Evolutionary conservation across 805 yeast genomes (phyloP).

Genomic region (Yarrowia bubula): DNA sequence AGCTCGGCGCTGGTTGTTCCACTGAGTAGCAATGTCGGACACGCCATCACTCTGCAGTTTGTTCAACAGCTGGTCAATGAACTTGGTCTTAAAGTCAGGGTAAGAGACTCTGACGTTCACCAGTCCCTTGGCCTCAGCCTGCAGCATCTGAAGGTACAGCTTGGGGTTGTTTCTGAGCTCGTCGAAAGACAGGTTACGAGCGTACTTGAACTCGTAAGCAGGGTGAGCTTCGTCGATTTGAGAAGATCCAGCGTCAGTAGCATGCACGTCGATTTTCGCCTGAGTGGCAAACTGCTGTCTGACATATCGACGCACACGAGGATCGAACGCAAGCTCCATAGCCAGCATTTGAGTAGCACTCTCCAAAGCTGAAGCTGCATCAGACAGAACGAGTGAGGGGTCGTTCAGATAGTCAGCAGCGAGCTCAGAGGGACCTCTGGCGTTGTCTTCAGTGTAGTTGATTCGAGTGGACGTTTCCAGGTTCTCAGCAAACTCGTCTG

Average conservation of each 20-base stretch:
- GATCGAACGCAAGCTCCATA: slow-evolving; percentile 76
- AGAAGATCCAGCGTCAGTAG: slow-evolving; percentile 79
- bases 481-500: slow-evolving; percentile 80
- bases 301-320: slow-evolving; percentile 66
- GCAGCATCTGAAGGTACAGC: slow-evolving; percentile 80
- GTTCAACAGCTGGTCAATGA: slow-evolving; percentile 43
- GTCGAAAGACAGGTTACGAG: slow-evolving; percentile 73
- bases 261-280: slow-evolving; percentile 66
- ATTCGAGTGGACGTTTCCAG: slow-evolving; percentile 64
- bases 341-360: slow-evolving; percentile 75
- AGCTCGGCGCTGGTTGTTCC: slow-evolving; percentile 75
- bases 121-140: slow-evolving; percentile 80
- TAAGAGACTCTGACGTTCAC: slow-evolving; percentile 61
- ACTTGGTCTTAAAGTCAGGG: slow-evolving; percentile 45
- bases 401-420: slow-evolving; percentile 43
- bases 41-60: slow-evolving; percentile 46
- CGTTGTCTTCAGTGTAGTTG: slow-evolving; percentile 68
- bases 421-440: slow-evolving; percentile 58
- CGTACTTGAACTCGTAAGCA: slow-evolving; percentile 87
- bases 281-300: slow-evolving; percentile 58
- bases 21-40: slow-evolving; percentile 68
- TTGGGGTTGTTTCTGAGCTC: slow-evolving; percentile 77
- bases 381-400: slow-evolving; percentile 30
- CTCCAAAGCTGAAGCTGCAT: slow-evolving; percentile 52
- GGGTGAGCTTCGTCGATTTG: slow-evolving; percentile 78